These are phyloP conservation scores for Chlorella sp. DNA, from an alignment of 139 green algal genomes.

Conservation along the genomic window DNA sequence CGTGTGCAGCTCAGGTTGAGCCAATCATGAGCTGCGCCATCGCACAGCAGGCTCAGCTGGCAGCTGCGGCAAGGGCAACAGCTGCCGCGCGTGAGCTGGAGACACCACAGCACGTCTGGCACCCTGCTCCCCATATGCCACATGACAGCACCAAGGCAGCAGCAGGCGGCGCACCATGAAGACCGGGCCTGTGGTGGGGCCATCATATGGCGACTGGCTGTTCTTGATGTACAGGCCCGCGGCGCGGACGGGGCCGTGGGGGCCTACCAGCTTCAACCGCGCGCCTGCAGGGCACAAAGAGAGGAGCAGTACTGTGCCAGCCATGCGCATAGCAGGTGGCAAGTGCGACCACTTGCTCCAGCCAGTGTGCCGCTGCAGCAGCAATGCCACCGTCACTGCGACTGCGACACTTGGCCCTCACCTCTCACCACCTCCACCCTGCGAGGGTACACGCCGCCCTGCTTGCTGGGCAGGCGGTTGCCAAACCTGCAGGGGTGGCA, in stretches of 20 bases:
- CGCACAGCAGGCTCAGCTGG: conserved; percentile 2
- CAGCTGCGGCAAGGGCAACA: neutral
- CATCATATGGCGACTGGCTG: neutral
- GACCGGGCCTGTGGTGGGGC: neutral
- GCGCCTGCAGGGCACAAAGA: neutral
- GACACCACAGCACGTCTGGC: too few relatives aligned
- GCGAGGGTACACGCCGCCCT: neutral
- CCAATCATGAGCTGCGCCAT: too few relatives aligned
- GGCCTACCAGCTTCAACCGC: conserved; percentile 11
- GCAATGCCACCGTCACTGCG: too few relatives aligned
- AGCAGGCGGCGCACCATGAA: neutral
- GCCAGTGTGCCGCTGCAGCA: too few relatives aligned
- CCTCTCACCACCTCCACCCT: neutral
- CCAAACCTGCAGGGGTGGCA: neutral
- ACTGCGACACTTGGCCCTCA: too few relatives aligned
- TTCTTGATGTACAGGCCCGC: conserved; percentile 5
- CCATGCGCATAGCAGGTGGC: too few relatives aligned
- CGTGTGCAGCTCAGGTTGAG: too few relatives aligned
- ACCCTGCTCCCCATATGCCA: too few relatives aligned
- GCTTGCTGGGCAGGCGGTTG: conserved; percentile 15
- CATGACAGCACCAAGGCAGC: too few relatives aligned
- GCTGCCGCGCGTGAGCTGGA: too few relatives aligned
- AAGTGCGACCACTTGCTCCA: too few relatives aligned
- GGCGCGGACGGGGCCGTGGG: neutral
- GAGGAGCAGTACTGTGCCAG: too few relatives aligned